Base-by-base conservation (phyloP, 345 rosid genomes). In the Anastatica hierochuntica region DNA sequence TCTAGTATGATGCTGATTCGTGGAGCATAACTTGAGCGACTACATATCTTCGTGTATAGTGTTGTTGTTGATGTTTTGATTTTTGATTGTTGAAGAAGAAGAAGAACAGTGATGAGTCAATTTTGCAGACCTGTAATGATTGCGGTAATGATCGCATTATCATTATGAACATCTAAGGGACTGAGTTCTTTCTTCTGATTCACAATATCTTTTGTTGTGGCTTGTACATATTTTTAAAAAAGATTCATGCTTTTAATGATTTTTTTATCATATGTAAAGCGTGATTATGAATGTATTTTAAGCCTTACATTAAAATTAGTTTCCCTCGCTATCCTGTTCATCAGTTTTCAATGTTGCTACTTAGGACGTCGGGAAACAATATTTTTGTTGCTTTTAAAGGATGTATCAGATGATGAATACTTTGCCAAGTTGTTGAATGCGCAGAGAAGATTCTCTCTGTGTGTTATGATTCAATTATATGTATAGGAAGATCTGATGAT, bases 81-180 rank as follows among this genome's bases (percentile, higher is more conserved):
- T n/a, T n/a, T n/a, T n/a, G n/a, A n/a, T n/a, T n/a, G n/a, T n/a
- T n/a, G 21, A 27, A 27, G 4, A 4, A 7, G 7, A 27, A 7
- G 37, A 62, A 49, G 65, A 72, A 60, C 94, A 8, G 43, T 79
- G 90, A 84, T 81, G 94, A 88, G 90, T 48, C 65, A 62, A 2
- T 29, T 53, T 45, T 79, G 76, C 88, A 84, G 90, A 88, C 88
- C 95, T 88, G 86, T 80, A 84, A 84, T 88, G 94, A 84, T 36
- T 71, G 94, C 84, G 88, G 76, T 50, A 10, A 80, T 88, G 94
- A 84, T 84, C 90, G 88, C 96, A 71, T 62, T 30, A n/a, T 43
- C 59, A 46, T 73, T 61, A 58, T 44, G 87, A 84, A 88, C 95
- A 84, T 88, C 95, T 84, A 88, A 88, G 95, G 95, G 90, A 76